These are phyloP conservation scores for Saposhnikovia divaricata DNA, from an alignment of 129 eudicot species.

Conservation along the genomic window DNA sequence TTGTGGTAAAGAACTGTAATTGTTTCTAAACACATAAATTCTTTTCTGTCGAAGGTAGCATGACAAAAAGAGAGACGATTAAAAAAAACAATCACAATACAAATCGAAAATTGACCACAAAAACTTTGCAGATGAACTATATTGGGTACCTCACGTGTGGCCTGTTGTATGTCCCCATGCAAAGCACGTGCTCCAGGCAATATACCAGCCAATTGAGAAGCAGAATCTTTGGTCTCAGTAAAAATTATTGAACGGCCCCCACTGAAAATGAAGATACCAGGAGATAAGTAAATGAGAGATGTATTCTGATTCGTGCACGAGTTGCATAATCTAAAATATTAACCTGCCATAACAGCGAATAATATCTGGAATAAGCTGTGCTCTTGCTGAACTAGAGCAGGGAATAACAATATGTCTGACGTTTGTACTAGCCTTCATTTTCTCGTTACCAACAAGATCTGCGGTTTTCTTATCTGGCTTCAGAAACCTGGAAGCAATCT, in stretches of 20 bases:
- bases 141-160: slow-evolving; percentile 71
- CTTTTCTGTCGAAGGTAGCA: background rate
- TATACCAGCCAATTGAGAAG: slow-evolving; percentile 80
- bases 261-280: slow-evolving; percentile 26
- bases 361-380: slow-evolving; percentile 90
- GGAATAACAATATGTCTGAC: slow-evolving; percentile 52
- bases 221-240: slow-evolving; percentile 84
- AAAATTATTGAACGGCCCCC: slow-evolving; percentile 93
- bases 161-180: slow-evolving; percentile 96
- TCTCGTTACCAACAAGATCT: slow-evolving; percentile 58
- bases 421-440: slow-evolving; percentile 55
- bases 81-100: background rate
- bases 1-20: background rate
- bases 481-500: slow-evolving; percentile 73
- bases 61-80: background rate
- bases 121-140: background rate
- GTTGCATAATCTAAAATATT: slow-evolving; percentile 8
- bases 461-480: slow-evolving; percentile 57
- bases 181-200: slow-evolving; percentile 83
- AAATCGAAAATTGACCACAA: background rate
- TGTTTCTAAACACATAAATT: background rate
- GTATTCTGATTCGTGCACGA: background rate
- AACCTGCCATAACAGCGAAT: slow-evolving; percentile 90
- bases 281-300: background rate
- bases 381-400: slow-evolving; percentile 69